phyloP scores from a whole-genome alignment of 345 rosid genomes.

The Odontarrhena argentea region DNA sequence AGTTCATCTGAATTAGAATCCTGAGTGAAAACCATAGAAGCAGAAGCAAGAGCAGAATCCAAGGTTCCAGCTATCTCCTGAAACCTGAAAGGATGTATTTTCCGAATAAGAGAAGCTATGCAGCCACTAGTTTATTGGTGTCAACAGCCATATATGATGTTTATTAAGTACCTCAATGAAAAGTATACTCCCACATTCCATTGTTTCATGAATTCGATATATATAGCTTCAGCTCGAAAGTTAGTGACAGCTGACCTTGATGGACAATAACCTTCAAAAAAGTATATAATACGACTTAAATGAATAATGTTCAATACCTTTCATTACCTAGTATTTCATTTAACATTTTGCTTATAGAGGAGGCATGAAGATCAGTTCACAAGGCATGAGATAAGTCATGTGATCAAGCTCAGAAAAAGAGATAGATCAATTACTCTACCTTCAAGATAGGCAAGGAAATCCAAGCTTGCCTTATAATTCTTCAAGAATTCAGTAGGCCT shows the following conservation, averaged over 20 bases:
- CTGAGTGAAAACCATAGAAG: constrained; percentile 68
- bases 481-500: constrained; percentile 89
- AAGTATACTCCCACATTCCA: constrained; percentile 98
- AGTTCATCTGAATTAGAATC: constrained; percentile 51
- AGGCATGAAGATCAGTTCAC: constrained; percentile 22
- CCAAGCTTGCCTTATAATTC: constrained; percentile 88
- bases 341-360: background rate
- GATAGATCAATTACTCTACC: constrained; percentile 54
- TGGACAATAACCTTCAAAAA: constrained; percentile 92
- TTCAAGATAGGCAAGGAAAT: constrained; percentile 88
- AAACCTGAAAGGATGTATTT: constrained; percentile 56
- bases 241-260: constrained; percentile 90
- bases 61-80: constrained; percentile 97
- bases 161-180: constrained; percentile 71
- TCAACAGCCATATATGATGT: constrained; percentile 14
- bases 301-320: constrained; percentile 11
- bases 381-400: constrained; percentile 29
- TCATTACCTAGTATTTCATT: background rate
- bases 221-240: constrained; percentile 76
- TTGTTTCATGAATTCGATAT: constrained; percentile 84
- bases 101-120: constrained; percentile 24
- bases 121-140: constrained; percentile 14
- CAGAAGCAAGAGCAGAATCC: constrained; percentile 71
- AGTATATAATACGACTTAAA: constrained; percentile 36
- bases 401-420: constrained; percentile 19